Evolutionary conservation across 2,329 filamentous ascomycete genomes (phyloP).

Genomic region (Lachnellula subtilissima): DNA sequence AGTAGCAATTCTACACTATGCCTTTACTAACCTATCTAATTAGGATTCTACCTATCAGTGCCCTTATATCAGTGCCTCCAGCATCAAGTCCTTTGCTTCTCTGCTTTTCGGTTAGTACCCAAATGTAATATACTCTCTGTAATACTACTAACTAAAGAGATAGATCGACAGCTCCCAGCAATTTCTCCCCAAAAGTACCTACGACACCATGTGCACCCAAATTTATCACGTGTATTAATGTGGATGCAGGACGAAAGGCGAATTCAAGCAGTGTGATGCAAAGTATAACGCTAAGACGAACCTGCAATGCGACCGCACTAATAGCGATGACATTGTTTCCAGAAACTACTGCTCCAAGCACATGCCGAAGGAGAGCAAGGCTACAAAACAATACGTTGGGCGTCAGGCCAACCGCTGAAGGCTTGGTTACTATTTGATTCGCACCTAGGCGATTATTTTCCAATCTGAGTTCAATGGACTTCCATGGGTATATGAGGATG

Average conservation of each 20-base stretch:
- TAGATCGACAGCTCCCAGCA: not conserved
- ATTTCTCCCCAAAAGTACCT: not conserved
- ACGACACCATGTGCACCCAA: conserved; percentile 1
- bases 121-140: not conserved
- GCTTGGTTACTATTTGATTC: not conserved
- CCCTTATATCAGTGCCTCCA: not conserved
- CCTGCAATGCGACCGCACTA: not conserved
- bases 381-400: not conserved
- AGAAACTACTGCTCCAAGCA: conserved; percentile 1
- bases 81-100: not conserved
- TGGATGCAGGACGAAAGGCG: not conserved
- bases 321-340: not conserved
- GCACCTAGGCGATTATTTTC: not conserved
- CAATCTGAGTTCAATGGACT: not conserved
- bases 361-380: not conserved
- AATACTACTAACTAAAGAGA: not conserved
- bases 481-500: not conserved
- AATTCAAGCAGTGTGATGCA: conserved; percentile 1
- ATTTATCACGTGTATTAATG: not conserved
- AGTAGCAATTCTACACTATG: not conserved
- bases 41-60: not conserved
- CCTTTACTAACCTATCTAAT: conserved; percentile 1
- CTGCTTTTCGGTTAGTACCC: not conserved
- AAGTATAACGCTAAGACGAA: not conserved
- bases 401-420: not conserved